Conservation (phyloP, 352 stramenopile genomes). For the Peronosclerospora sorghi region DNA sequence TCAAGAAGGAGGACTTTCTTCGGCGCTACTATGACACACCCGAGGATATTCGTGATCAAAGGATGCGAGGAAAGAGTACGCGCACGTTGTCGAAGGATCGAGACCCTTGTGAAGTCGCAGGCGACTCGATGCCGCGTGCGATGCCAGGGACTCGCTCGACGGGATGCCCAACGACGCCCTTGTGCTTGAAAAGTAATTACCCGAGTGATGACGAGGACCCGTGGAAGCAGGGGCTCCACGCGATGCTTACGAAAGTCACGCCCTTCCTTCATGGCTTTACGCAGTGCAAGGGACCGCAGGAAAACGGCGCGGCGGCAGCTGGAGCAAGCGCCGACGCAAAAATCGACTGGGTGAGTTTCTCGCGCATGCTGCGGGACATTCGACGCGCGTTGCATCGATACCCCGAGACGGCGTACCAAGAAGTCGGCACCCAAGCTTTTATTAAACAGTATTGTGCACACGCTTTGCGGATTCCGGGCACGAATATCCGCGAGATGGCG, state of each 20-base stretch:
- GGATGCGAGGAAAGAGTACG: conserved; percentile 51
- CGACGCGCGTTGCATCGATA: conserved; percentile 82
- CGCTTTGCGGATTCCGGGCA: conserved; percentile 59
- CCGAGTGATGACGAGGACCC: too few relatives aligned
- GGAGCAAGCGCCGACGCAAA: conserved; percentile 5
- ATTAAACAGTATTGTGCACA: conserved; percentile 77
- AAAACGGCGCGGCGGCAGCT: conserved; percentile 1
- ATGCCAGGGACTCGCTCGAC: too few relatives aligned
- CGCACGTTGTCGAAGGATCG: conserved; percentile 4
- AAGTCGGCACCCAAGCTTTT: conserved; percentile 80
- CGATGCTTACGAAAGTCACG: conserved; percentile 36
- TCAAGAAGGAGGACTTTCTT: conserved; percentile 74
- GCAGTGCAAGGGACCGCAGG: conserved; percentile 13
- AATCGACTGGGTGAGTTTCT: conserved; percentile 59
- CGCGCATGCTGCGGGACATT: conserved; percentile 60
- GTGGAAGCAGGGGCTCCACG: conserved; percentile 53
- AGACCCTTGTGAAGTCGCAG: not conserved
- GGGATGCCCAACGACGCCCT: too few relatives aligned
- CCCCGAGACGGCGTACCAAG: conserved; percentile 88
- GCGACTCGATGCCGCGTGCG: not conserved
- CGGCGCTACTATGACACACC: conserved; percentile 73
- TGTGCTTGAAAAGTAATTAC: too few relatives aligned
- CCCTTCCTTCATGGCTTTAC: conserved; percentile 59
- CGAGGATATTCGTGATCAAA: conserved; percentile 61
- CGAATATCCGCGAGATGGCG: conserved; percentile 66